Percentiles rank a stretch among this genome's conserved stretches.
phyloP scores from a whole-genome alignment of 495 filamentous ascomycete genomes.

The Penicilliopsis zonata region DNA sequence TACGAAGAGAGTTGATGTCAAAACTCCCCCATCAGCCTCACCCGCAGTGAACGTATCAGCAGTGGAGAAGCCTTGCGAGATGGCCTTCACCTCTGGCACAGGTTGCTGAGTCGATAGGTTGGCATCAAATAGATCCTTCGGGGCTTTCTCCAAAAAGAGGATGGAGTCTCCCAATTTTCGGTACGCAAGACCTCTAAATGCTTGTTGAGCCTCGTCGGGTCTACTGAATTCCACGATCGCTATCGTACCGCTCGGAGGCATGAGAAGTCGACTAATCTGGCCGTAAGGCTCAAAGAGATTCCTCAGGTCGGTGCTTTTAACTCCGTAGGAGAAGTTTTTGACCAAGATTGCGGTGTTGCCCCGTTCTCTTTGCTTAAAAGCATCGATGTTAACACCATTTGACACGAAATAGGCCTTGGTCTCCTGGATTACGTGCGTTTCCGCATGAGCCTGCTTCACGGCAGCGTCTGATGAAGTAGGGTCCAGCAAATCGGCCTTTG shows the following conservation, averaged over 20 bases:
- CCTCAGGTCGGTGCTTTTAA: constrained; percentile 43
- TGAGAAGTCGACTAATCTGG: constrained; percentile 60
- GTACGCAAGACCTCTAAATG: constrained; percentile 76
- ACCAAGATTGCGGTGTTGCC: constrained; percentile 83
- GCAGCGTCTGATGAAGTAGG: constrained; percentile 88
- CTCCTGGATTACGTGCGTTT: constrained; percentile 93
- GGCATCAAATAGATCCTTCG: constrained; percentile 62
- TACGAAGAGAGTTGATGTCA: constrained; percentile 76
- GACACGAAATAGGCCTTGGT: constrained; percentile 80
- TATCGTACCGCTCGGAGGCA: constrained; percentile 87
- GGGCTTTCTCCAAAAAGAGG: constrained; percentile 87
- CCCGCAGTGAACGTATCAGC: constrained; percentile 43
- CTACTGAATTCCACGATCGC: constrained; percentile 82
- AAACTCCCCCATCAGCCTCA: constrained; percentile 34
- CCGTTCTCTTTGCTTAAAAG: constrained; percentile 72
- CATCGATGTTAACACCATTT: constrained; percentile 81
- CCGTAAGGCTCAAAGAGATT: constrained; percentile 45
- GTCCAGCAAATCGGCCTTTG: constrained; percentile 83
- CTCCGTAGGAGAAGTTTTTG: constrained; percentile 87
- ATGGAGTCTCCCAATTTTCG: constrained; percentile 83
- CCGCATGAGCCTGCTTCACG: constrained; percentile 91
- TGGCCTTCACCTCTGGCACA: constrained; percentile 24
- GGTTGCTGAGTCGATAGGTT: constrained; percentile 14
- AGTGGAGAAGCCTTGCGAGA: constrained; percentile 39
- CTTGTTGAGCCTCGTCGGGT: constrained; percentile 63